phyloP scores from a whole-genome alignment of 495 filamentous ascomycete species.

The Penicillium ochrochloron region DNA sequence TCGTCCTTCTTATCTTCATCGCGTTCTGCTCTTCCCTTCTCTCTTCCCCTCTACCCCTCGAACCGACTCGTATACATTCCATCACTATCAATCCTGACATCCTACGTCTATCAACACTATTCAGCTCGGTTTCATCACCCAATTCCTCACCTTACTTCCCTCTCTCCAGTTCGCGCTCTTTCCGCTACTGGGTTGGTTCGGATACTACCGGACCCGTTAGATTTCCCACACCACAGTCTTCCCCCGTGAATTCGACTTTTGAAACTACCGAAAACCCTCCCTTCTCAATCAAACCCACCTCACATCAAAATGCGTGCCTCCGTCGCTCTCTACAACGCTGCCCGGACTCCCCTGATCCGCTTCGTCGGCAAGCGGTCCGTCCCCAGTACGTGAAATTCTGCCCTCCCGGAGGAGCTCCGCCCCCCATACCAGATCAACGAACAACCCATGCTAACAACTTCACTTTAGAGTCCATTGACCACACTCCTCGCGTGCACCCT shows the following conservation, averaged over 20 bases:
- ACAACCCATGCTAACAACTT: slow-evolving; percentile 16
- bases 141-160: slow-evolving; percentile 17
- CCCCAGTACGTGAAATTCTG: slow-evolving; percentile 67
- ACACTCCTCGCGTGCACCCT: slow-evolving; percentile 67
- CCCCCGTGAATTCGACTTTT: slow-evolving; percentile 28
- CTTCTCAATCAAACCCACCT: background rate
- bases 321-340: slow-evolving; percentile 66
- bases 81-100: background rate
- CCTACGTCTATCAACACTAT: background rate
- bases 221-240: slow-evolving; percentile 31
- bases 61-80: background rate
- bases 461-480: slow-evolving; percentile 66
- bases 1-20: slow-evolving; percentile 24
- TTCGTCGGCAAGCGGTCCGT: slow-evolving; percentile 87
- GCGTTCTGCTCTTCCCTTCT: slow-evolving; percentile 23
- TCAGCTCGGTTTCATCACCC: slow-evolving; percentile 16
- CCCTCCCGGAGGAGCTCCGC: slow-evolving; percentile 5
- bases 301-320: slow-evolving; percentile 66
- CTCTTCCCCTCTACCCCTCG: slow-evolving; percentile 18
- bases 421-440: background rate
- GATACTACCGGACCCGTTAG: slow-evolving; percentile 39
- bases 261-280: slow-evolving; percentile 20
- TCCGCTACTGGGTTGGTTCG: slow-evolving; percentile 35
- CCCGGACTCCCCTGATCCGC: slow-evolving; percentile 81
- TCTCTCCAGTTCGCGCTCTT: slow-evolving; percentile 12